phyloP scores from a whole-genome alignment of 306 rosid species.

The Trifolium pratense region DNA sequence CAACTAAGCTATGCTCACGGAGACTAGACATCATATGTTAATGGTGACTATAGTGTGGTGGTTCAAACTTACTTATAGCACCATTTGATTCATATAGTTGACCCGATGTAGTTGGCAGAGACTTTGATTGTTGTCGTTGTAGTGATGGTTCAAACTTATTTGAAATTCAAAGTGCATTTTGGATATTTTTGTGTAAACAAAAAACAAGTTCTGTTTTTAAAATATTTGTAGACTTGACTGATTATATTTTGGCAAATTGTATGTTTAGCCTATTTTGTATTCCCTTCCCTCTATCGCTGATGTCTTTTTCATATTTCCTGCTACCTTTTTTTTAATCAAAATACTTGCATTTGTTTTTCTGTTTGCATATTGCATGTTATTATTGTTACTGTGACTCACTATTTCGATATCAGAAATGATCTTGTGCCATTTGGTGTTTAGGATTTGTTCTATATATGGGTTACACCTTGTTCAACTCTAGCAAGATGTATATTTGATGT shows the following conservation, averaged over 20 bases:
- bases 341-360: slow-evolving; percentile 1
- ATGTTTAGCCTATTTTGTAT: background rate
- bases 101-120: background rate
- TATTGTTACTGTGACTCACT: background rate
- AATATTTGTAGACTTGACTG: slow-evolving; percentile 1
- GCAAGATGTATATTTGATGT: slow-evolving; percentile 12
- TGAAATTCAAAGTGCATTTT: slow-evolving; percentile 23
- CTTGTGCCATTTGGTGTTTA: slow-evolving; percentile 29
- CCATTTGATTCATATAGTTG: background rate
- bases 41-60: background rate
- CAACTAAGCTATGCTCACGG: too few species aligned
- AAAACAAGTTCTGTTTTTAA: slow-evolving; percentile 5
- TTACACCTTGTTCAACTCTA: slow-evolving; percentile 10
- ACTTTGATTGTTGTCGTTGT: background rate
- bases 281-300: background rate
- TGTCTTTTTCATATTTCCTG: slow-evolving; percentile 12
- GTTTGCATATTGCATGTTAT: slow-evolving; percentile 2
- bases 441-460: background rate
- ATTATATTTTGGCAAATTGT: slow-evolving; percentile 25
- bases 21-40: background rate
- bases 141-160: slow-evolving; percentile 1
- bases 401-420: slow-evolving; percentile 5
- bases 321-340: background rate
- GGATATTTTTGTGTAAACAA: background rate
- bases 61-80: background rate